Conservation (phyloP, 257 asterid genomes). For the Scutellaria galericulata region DNA sequence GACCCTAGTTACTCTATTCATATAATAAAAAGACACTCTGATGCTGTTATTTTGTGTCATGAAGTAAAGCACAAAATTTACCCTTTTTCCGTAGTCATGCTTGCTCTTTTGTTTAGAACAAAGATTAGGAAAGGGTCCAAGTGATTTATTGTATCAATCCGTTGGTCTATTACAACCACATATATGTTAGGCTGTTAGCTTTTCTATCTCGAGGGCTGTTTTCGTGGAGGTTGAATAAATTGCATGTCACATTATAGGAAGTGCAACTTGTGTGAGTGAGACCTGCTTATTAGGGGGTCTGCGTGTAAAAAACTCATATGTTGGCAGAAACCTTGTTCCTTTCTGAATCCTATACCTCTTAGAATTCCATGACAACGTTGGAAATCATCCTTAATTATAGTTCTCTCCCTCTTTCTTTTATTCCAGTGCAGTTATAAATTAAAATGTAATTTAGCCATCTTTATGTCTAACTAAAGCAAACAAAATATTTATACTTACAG, state of each 20-base stretch:
- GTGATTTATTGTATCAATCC: not conserved
- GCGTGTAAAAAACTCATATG: no score
- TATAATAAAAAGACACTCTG: not conserved
- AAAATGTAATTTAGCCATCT: not conserved
- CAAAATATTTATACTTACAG: conserved; percentile 43
- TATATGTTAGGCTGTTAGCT: not conserved
- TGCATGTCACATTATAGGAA: no score
- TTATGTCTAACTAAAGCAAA: not conserved
- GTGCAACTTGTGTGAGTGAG: no score
- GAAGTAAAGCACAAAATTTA: not conserved
- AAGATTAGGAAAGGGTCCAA: not conserved
- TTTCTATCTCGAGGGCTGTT: no score
- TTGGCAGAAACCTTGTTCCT: not conserved
- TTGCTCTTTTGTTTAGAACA: not conserved
- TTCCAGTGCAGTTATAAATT: not conserved
- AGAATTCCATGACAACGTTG: not conserved
- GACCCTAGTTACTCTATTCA: not conserved
- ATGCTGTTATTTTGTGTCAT: not conserved
- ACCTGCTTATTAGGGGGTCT: no score
- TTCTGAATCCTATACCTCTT: not conserved
- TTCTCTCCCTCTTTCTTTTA: not conserved
- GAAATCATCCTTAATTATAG: not conserved
- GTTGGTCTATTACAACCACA: not conserved
- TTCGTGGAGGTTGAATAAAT: no score
- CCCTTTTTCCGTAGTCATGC: not conserved